Base-by-base conservation (phyloP, 352 stramenopile species). In the Globisporangium nunn region DNA sequence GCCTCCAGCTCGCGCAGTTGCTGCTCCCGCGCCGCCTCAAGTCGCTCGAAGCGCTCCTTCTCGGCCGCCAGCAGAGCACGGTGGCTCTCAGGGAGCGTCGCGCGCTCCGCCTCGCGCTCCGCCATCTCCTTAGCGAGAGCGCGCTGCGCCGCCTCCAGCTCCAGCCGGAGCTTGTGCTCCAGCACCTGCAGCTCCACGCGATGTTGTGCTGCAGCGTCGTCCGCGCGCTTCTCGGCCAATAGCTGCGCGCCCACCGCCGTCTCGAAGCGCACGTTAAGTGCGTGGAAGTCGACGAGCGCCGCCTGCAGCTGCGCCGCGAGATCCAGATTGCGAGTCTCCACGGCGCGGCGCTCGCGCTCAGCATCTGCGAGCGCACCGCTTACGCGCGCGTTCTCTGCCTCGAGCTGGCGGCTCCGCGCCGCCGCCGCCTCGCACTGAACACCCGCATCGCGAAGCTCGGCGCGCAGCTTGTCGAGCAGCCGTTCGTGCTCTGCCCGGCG, bases 231-330 rank as follows among this genome's bases (percentile, higher is more conserved):
- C 45, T 93, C 81, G 6, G 71, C 80, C 0, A 45, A 61, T 4
- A 87, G 29, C 29, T 77, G 72, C 5, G 62, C 63, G 31, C 69
- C 64, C 6, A 90, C 76, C 6, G 79, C 71, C 0, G 65, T 59
- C 55, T 89, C 79, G 40, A 85, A 80, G 49, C 76, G 81, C 47
- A 81, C 63, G 30, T 74, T 91, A 35, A 88, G 71, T 35, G 73
- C 67, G 53, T 91, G 79, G 45, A 90, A 79, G 67, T 91, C 79
- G 31, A 62, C 65, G 8, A 93, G 70, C 51, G 77, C 74, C 40
- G 59, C 44, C 56, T 91, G 81, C 46, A 91, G 70, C 57, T 78
- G 78, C 45, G 88, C 81, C 2, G 79, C 67, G 23, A 93, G 58
- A 15, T 50, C 46, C 8, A 88, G 29, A 29, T 74, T 80, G 12